Conservation (phyloP, 2,329 filamentous ascomycete genomes). For the Fusarium sp. region DNA sequence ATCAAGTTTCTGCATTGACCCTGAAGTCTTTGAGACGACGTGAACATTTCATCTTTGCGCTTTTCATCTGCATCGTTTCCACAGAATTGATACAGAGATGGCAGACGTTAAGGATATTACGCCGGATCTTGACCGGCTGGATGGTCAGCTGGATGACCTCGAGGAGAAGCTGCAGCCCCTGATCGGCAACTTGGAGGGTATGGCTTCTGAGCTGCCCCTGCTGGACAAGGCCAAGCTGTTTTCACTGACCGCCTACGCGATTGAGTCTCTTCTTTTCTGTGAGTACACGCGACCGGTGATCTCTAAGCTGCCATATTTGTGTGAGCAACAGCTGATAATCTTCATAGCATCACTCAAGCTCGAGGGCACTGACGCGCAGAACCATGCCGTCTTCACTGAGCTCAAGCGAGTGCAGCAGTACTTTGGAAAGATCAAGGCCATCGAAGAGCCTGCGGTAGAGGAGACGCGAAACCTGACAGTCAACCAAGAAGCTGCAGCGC, state of each 20-base stretch:
- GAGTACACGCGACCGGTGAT: constrained; percentile 12
- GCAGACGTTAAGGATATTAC: constrained; percentile 66
- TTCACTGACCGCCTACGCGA: constrained; percentile 86
- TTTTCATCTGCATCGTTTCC: constrained; percentile 3
- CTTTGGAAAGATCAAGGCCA: constrained; percentile 88
- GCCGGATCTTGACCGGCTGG: constrained; percentile 78
- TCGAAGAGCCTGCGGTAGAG: constrained; percentile 66
- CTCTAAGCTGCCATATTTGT: not conserved
- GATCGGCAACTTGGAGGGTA: constrained; percentile 73
- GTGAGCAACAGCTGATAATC: constrained; percentile 1
- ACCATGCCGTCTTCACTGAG: constrained; percentile 87
- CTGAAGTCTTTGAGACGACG: constrained; percentile 36
- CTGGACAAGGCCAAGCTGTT: constrained; percentile 96
- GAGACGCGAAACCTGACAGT: constrained; percentile 66
- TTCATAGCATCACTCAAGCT: constrained; percentile 76
- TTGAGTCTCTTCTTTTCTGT: constrained; percentile 93
- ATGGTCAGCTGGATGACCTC: constrained; percentile 82
- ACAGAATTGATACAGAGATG: constrained; percentile 46
- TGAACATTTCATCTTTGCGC: constrained; percentile 22
- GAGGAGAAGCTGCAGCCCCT: constrained; percentile 81
- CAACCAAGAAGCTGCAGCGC: constrained; percentile 81
- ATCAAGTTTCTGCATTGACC: constrained; percentile 36
- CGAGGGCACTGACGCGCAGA: constrained; percentile 82
- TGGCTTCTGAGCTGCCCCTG: constrained; percentile 84
- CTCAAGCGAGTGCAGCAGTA: constrained; percentile 90